Base-by-base conservation (phyloP, 1,284 basidiomycete species). In the Exobasidium rhododendri region DNA sequence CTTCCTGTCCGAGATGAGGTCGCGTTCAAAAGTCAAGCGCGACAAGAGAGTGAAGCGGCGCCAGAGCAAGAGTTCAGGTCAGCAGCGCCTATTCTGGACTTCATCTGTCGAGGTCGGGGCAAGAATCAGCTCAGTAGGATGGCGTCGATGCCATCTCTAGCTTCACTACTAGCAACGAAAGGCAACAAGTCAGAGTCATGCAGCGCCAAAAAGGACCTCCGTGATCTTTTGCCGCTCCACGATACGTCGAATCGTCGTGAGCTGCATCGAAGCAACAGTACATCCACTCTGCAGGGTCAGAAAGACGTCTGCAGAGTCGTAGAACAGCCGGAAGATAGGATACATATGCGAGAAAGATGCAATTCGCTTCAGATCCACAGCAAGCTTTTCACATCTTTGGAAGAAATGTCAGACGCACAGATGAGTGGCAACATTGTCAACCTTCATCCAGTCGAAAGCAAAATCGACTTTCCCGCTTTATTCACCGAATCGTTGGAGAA, bases 131-230 rank as follows among this genome's bases (percentile, higher is more conserved):
- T 55, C 17, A 26, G 30, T 14, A 4, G 52, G 11, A 55, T 55
- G 17, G 22, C 52, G 35, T 55, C 52, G 13, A 55, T 55, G 52
- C 52, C 52, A 26, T 5, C 52, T 6, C 31, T 55, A n/a, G 52
- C 28, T 31, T 26, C 22, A 26, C 24, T 31, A 6, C 17, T 55
- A 11, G 52, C n/a, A 20, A 32, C 52, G 13, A 35, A 44, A 17
- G 31, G 14, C 17, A 20, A 35, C 4, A 44, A 55, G 17, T 2
- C 26, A 32, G 20, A 26, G 20, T 26, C 47, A 31, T 50, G 7
- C 47, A 7, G 22, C 28, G 22, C 26, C 13, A n/a, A 22, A 3
- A 55, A 55, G 28, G 52, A 55, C 28, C 28, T 55, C 14, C 52
- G 52, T 11, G 52, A 55, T 44, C 13, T 55, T 14, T n/a, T 55